These are phyloP conservation scores for Diaporthe ilicicola DNA, from an alignment of 2,329 filamentous ascomycete species.

Conservation along the genomic window DNA sequence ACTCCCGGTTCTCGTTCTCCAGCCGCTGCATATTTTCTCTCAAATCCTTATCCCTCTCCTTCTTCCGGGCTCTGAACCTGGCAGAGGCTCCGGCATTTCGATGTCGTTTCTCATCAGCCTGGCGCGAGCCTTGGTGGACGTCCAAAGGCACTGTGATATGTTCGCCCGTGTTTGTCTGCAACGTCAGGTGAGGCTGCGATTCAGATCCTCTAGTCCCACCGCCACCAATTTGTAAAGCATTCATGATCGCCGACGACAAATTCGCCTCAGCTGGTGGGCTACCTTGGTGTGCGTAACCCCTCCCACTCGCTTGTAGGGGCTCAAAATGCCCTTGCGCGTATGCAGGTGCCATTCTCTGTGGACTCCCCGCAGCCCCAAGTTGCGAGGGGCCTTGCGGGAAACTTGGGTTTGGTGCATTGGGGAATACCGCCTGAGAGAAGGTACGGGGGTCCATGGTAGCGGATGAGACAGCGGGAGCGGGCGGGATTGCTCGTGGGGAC, in stretches of 20 bases:
- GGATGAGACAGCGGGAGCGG: conserved; percentile 7
- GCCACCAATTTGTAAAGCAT: conserved; percentile 28
- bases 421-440: conserved; percentile 34
- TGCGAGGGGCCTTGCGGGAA: conserved; percentile 17
- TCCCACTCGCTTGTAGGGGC: conserved; percentile 21
- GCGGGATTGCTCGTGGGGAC: conserved; percentile 23
- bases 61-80: conserved; percentile 81
- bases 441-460: conserved; percentile 34
- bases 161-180: conserved; percentile 43
- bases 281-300: conserved; percentile 23
- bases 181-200: conserved; percentile 32
- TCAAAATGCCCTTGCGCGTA: conserved; percentile 32
- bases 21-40: conserved; percentile 74
- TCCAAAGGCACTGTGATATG: conserved; percentile 74
- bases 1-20: conserved; percentile 73
- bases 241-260: conserved; percentile 32
- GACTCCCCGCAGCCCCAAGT: conserved; percentile 23
- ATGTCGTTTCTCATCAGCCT: conserved; percentile 85
- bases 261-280: conserved; percentile 27
- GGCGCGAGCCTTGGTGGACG: conserved; percentile 80
- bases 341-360: conserved; percentile 26
- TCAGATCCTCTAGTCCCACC: conserved; percentile 28
- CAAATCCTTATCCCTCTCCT: conserved; percentile 81
- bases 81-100: conserved; percentile 88
- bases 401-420: conserved; percentile 21